Evolutionary conservation across 2,329 filamentous ascomycete species (phyloP), one percentile per base, ranked within the genome.

Genomic region (Epichloe sp.): DNA sequence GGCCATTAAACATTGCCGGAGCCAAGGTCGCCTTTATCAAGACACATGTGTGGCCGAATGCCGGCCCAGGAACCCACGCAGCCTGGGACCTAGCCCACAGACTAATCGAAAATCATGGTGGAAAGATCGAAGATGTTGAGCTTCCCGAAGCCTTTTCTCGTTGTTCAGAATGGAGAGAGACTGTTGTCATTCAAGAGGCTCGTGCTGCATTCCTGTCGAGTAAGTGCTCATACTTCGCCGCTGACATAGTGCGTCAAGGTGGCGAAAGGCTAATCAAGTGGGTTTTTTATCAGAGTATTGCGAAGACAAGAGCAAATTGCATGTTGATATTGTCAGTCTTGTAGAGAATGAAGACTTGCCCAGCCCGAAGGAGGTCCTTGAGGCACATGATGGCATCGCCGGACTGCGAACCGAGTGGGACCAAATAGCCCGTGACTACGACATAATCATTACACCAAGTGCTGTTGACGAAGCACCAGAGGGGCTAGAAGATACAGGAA

Each of bases 391-490:
- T 55, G 65, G 67, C 1, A 70, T 78, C 17, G 76, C 78, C 0
- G 67, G 68, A 0, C 64, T 80, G 15, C 65, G 81, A 34, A 77
- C 79, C 0, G 65, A 71, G 17, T 71, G 78, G 4, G 81, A 85
- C 56, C 65, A 62, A 2, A 69, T 83, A 4, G 70, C 73, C 0
- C 62, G 63, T 1, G 59, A 63, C 15, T 84, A 81, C 53, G 73
- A 70, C 14, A 78, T 76, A 0, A 68, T 84, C 0, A 56, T 85
- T 10, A 75, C 72, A 0, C 80, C 81, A 0, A 82, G 79, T 56
- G 77, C 75, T 0, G 58, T 73, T 0, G 82, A 80, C 50, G 80
- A 81, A 56, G 81, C 81, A 0, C 79, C 81, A 0, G 51, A 71
- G 1, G 80, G 80, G 0, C 47, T 62, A 0, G 68, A 67, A 4